These are phyloP conservation scores for Limonomyces culmigenus DNA, from an alignment of 1,284 basidiomycete species.

Conservation along the genomic window DNA sequence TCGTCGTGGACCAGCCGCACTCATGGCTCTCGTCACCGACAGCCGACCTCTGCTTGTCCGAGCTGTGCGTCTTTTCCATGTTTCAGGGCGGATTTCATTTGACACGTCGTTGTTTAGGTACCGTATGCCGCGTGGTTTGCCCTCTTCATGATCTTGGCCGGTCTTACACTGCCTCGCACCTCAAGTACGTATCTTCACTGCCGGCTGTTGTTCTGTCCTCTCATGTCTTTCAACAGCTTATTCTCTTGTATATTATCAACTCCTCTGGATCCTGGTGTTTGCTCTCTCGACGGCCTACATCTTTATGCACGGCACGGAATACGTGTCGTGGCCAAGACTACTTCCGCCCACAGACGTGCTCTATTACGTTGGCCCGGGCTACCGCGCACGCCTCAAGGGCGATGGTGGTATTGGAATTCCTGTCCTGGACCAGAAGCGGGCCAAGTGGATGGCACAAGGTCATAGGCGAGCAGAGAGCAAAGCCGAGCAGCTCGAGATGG, in stretches of 20 bases:
- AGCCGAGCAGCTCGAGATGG: slow-evolving; percentile 39
- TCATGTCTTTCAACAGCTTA: slow-evolving; percentile 30
- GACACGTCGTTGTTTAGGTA: slow-evolving; percentile 30
- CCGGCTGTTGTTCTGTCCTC: slow-evolving; percentile 3
- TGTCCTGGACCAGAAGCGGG: slow-evolving; percentile 16
- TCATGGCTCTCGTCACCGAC: slow-evolving; percentile 61
- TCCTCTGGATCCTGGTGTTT: slow-evolving; percentile 61
- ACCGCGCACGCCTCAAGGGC: slow-evolving; percentile 61
- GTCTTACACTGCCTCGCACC: slow-evolving; percentile 67
- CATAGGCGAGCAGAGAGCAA: slow-evolving; percentile 24
- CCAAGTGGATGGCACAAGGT: slow-evolving; percentile 16
- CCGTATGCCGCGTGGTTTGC: slow-evolving; percentile 75
- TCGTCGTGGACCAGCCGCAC: slow-evolving; percentile 45
- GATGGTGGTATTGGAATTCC: slow-evolving; percentile 41
- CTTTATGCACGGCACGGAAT: slow-evolving; percentile 65
- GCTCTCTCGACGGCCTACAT: slow-evolving; percentile 43
- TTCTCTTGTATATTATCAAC: slow-evolving; percentile 66
- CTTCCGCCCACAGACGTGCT: slow-evolving; percentile 74
- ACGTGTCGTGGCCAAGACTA: slow-evolving; percentile 90
- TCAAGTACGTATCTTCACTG: slow-evolving; percentile 41
- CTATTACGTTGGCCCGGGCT: slow-evolving; percentile 78
- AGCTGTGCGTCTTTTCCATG: slow-evolving; percentile 43
- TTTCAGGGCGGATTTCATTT: slow-evolving; percentile 2
- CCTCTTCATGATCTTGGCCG: slow-evolving; percentile 75
- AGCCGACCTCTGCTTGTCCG: slow-evolving; percentile 66